Conservation (phyloP, 768 basidiomycete genomes). For the Panaeolus papilionaceus region DNA sequence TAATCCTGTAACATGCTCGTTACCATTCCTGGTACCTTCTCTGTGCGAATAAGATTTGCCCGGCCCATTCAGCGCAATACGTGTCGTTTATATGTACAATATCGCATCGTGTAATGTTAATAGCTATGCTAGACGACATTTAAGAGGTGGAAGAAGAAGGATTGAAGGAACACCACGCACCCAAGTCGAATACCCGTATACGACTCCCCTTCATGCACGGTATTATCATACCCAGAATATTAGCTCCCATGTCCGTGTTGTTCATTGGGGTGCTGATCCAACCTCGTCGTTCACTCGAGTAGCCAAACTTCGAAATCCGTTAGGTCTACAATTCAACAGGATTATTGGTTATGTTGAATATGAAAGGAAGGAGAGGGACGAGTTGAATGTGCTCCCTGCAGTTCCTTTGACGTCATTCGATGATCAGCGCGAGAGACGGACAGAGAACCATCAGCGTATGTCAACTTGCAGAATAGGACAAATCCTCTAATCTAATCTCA, state of each 20-base stretch:
- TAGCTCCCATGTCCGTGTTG: conserved; percentile 70
- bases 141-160: too few species aligned
- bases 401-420: neutral
- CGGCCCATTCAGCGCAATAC: conserved; percentile 80
- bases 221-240: conserved; percentile 80
- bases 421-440: conserved; percentile 38
- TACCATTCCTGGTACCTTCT: conserved; percentile 78
- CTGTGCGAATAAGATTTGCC: conserved; percentile 78
- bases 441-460: conserved; percentile 61
- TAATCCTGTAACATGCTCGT: conserved; percentile 85
- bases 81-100: conserved; percentile 57
- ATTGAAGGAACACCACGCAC: conserved; percentile 38
- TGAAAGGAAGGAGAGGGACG: neutral
- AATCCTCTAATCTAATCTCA: too few species aligned
- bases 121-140: neutral
- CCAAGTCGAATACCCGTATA: conserved; percentile 85
- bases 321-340: too few species aligned
- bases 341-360: neutral
- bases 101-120: neutral
- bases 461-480: conserved; percentile 21
- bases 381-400: conserved; percentile 21
- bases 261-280: conserved; percentile 82
- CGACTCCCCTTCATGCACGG: conserved; percentile 65
- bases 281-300: conserved; percentile 74
- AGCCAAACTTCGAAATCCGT: conserved; percentile 50